Conservation (phyloP, 768 basidiomycete genomes). For the Mycena leptocephala region DNA sequence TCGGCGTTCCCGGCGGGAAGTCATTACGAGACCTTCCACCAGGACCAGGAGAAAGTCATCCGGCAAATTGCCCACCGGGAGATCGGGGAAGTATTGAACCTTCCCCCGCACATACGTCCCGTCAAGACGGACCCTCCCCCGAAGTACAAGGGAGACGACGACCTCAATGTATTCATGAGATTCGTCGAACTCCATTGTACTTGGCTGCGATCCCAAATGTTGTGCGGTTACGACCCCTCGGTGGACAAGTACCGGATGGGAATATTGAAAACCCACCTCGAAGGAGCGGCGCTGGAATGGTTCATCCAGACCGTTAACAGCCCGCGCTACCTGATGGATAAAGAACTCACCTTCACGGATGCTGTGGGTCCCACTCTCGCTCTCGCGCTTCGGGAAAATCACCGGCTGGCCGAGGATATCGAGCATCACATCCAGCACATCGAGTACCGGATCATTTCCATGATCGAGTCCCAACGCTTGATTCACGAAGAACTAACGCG, state of each 20-base stretch:
- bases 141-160: background rate
- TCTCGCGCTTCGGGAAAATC: no score
- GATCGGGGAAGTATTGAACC: background rate
- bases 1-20: no score
- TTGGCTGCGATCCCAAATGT: background rate
- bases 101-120: background rate
- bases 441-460: background rate
- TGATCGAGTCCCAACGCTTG: background rate
- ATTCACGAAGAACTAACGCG: background rate
- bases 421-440: background rate
- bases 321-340: no score
- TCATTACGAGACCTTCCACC: background rate
- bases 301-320: background rate
- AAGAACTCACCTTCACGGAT: background rate
- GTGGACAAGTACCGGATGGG: background rate
- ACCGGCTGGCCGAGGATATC: background rate
- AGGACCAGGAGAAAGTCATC: background rate
- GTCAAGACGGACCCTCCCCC: background rate
- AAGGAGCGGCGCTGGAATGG: background rate
- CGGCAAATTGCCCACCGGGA: background rate
- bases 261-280: background rate
- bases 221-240: background rate
- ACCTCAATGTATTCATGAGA: background rate
- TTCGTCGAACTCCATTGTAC: background rate
- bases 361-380: no score